A percentile compares a stretch with the other conserved stretches of the same genome.
phyloP scores from a whole-genome alignment of 495 filamentous ascomycete species.

The Penicillium paxilli region DNA sequence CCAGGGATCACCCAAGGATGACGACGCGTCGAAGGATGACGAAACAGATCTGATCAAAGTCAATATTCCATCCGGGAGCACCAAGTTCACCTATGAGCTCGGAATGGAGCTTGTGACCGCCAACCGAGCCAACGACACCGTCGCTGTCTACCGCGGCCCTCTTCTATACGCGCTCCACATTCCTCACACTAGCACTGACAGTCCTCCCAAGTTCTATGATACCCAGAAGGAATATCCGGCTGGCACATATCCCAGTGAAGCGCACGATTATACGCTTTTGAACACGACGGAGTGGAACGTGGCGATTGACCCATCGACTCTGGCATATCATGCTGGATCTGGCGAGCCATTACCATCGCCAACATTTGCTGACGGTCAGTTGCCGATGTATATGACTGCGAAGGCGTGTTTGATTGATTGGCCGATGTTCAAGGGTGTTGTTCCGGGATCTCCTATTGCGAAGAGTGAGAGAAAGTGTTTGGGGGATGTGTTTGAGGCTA shows the following conservation, averaged over 20 bases:
- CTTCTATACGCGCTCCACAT: slow-evolving; percentile 52
- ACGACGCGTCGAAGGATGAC: slow-evolving; percentile 13
- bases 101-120: slow-evolving; percentile 26
- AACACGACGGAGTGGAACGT: slow-evolving; percentile 20
- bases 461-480: slow-evolving; percentile 36
- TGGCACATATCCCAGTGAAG: slow-evolving; percentile 9
- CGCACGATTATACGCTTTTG: slow-evolving; percentile 7
- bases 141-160: slow-evolving; percentile 54
- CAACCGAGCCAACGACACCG: slow-evolving; percentile 51
- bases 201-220: slow-evolving; percentile 16
- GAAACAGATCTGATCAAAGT: slow-evolving; percentile 24
- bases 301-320: slow-evolving; percentile 22
- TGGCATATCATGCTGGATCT: slow-evolving; percentile 13
- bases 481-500: slow-evolving; percentile 40
- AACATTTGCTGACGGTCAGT: slow-evolving; percentile 47
- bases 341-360: slow-evolving; percentile 37
- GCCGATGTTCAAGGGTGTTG: slow-evolving; percentile 43
- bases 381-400: slow-evolving; percentile 48
- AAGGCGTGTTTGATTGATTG: slow-evolving; percentile 56
- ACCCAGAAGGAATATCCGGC: slow-evolving; percentile 4
- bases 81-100: slow-evolving; percentile 14
- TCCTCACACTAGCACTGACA: slow-evolving; percentile 4
- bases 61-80: slow-evolving; percentile 6
- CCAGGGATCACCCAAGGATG: slow-evolving; percentile 2
- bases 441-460: slow-evolving; percentile 43